These are phyloP conservation scores for Phytophthora crassamura DNA, from an alignment of 352 stramenopile species.

Conservation along the genomic window DNA sequence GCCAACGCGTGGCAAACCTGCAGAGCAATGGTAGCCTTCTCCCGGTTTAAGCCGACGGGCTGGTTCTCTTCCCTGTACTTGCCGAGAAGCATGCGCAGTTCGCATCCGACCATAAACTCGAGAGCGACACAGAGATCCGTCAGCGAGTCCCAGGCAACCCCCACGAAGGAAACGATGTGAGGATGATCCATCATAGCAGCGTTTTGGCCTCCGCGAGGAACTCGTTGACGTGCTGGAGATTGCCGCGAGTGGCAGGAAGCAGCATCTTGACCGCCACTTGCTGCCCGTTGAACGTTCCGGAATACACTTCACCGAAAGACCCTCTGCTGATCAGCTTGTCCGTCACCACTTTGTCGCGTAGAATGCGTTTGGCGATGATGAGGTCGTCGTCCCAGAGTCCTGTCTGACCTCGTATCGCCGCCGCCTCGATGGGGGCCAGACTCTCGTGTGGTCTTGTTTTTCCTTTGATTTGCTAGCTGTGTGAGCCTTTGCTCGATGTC, in stretches of 20 bases:
- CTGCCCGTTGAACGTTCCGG: slow-evolving; percentile 33
- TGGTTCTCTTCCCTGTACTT: slow-evolving; percentile 13
- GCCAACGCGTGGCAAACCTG: slow-evolving; percentile 39
- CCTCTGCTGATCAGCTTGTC: slow-evolving; percentile 41
- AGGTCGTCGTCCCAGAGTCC: slow-evolving; percentile 44
- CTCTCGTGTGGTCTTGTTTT: slow-evolving; percentile 7
- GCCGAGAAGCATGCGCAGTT: slow-evolving; percentile 45
- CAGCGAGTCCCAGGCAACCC: slow-evolving; percentile 48
- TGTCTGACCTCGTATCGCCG: slow-evolving; percentile 11
- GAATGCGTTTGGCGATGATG: slow-evolving; percentile 37
- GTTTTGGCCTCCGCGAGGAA: slow-evolving; percentile 51
- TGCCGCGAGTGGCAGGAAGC: slow-evolving; percentile 27
- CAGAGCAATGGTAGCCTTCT: slow-evolving; percentile 46
- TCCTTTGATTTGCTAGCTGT: neutral
- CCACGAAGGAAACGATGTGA: slow-evolving; percentile 48
- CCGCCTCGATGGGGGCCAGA: slow-evolving; percentile 13
- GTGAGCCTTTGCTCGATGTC: slow-evolving; percentile 3
- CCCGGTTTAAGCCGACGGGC: slow-evolving; percentile 30
- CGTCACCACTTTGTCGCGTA: slow-evolving; percentile 33
- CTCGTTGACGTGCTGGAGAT: slow-evolving; percentile 29
- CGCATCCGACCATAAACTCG: slow-evolving; percentile 57
- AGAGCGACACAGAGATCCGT: slow-evolving; percentile 48
- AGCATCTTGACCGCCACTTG: slow-evolving; percentile 53
- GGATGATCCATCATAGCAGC: slow-evolving; percentile 38
- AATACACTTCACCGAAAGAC: slow-evolving; percentile 49